phyloP scores from a whole-genome alignment of 2,329 filamentous ascomycete species.

The Aspergillus brasiliensis region DNA sequence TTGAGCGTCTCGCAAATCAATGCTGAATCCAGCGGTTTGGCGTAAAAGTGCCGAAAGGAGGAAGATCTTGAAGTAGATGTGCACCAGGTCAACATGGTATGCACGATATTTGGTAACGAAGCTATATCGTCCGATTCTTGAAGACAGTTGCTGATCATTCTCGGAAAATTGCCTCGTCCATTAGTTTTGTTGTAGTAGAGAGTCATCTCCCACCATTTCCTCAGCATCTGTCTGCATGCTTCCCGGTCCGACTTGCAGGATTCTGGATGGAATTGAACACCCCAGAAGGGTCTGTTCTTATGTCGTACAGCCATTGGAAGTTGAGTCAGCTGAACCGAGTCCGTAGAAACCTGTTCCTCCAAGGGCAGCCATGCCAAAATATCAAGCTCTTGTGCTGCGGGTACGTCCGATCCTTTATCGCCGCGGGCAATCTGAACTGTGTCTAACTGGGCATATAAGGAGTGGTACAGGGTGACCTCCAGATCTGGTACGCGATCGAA shows the following conservation, averaged over 20 bases:
- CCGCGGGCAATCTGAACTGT: slow-evolving; percentile 12
- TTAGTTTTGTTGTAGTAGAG: slow-evolving; percentile 59
- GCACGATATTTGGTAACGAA: slow-evolving; percentile 50
- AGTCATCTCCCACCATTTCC: slow-evolving; percentile 74
- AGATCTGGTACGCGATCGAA: slow-evolving; percentile 65
- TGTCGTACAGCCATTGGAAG: slow-evolving; percentile 80
- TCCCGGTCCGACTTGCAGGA: slow-evolving; percentile 73
- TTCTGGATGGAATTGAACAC: slow-evolving; percentile 88
- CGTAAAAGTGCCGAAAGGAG: slow-evolving; percentile 27
- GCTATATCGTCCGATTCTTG: slow-evolving; percentile 18
- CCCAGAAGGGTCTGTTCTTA: slow-evolving; percentile 72
- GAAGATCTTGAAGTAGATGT: slow-evolving; percentile 30
- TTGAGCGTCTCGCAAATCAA: slow-evolving; percentile 39
- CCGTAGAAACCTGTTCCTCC: slow-evolving; percentile 39
- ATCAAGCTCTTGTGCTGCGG: slow-evolving; percentile 35
- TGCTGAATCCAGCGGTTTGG: slow-evolving; percentile 32
- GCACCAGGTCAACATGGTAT: slow-evolving; percentile 38
- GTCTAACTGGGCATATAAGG: slow-evolving; percentile 52
- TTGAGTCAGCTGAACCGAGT: slow-evolving; percentile 44
- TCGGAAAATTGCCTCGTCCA: slow-evolving; percentile 26
- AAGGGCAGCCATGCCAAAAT: slow-evolving; percentile 65
- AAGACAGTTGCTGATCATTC: slow-evolving; percentile 23
- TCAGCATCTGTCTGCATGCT: slow-evolving; percentile 63
- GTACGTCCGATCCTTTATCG: slow-evolving; percentile 14
- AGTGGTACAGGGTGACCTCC: slow-evolving; percentile 76